A percentile compares a stretch with the other conserved stretches of the same genome.
Conservation (phyloP, 495 filamentous ascomycete genomes). For the Talaromyces stipitatus region DNA sequence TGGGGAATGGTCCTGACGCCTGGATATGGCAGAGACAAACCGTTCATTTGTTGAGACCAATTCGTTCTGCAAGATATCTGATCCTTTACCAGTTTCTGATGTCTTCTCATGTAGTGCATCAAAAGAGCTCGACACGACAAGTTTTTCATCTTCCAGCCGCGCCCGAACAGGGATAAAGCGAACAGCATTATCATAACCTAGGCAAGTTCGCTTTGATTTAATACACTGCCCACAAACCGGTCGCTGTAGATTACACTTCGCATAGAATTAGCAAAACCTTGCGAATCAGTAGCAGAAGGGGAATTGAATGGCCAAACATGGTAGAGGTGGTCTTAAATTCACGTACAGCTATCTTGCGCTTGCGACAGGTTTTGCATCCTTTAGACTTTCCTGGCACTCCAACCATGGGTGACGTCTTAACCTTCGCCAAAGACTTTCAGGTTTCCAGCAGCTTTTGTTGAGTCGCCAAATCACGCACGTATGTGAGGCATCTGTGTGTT, state of each 20-base stretch:
- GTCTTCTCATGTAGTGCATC: background rate
- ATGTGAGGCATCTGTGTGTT: too few species aligned
- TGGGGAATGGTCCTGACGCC: background rate
- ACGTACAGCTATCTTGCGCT: slow-evolving; percentile 32
- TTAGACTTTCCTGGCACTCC: slow-evolving; percentile 39
- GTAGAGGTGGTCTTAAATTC: background rate
- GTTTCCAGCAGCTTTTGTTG: background rate
- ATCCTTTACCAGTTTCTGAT: background rate
- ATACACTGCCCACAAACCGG: slow-evolving; percentile 28
- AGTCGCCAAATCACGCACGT: background rate
- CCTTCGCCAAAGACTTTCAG: background rate
- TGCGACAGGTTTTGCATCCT: slow-evolving; percentile 38
- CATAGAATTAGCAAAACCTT: background rate
- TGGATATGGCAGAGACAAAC: background rate
- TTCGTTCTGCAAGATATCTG: background rate
- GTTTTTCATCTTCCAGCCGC: background rate
- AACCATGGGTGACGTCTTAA: slow-evolving; percentile 23
- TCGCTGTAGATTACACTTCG: slow-evolving; percentile 28
- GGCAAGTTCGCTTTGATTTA: slow-evolving; percentile 26
- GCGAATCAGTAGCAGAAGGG: background rate
- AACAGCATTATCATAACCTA: slow-evolving; percentile 26
- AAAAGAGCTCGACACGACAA: slow-evolving; percentile 6
- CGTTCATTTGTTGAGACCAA: background rate
- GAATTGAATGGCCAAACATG: background rate
- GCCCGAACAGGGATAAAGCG: slow-evolving; percentile 24